A percentile compares a stretch with the other conserved stretches of the same genome.
These are phyloP conservation scores for Zygosaccharomyces rouxii DNA, from an alignment of 805 yeast species.

Conservation along the genomic window DNA sequence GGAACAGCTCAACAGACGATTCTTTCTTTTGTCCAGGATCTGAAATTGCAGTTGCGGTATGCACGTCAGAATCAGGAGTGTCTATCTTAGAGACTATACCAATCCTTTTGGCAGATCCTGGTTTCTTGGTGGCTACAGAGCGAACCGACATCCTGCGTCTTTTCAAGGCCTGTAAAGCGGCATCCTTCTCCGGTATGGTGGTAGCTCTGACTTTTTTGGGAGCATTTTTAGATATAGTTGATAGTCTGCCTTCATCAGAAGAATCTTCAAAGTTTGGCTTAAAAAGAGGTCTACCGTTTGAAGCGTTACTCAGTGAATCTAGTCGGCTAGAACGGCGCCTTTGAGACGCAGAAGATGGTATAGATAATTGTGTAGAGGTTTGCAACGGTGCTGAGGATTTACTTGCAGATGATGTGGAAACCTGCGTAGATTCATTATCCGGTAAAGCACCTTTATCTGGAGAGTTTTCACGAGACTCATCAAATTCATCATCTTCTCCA, in stretches of 20 bases:
- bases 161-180: conserved; percentile 29
- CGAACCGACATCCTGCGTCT: conserved; percentile 29
- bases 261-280: conserved; percentile 20
- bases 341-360: background rate
- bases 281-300: conserved; percentile 35
- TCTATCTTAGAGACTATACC: conserved; percentile 31
- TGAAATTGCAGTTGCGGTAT: conserved; percentile 16
- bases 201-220: conserved; percentile 21
- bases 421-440: conserved; percentile 2
- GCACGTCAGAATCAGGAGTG: conserved; percentile 20
- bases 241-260: conserved; percentile 18
- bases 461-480: background rate
- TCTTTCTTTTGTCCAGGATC: conserved; percentile 16
- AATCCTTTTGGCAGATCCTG: conserved; percentile 33
- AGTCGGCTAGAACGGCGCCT: conserved; percentile 37
- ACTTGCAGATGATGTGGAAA: background rate
- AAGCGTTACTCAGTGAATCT: conserved; percentile 35
- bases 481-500: conserved; percentile 1
- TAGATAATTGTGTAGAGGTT: conserved; percentile 10
- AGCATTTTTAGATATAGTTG: conserved; percentile 21
- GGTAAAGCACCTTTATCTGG: background rate
- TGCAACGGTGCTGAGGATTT: conserved; percentile 4
- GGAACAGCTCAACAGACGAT: conserved; percentile 17
- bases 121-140: conserved; percentile 24
- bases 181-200: conserved; percentile 26